Evolutionary conservation across 2,329 filamentous ascomycete species (phyloP).

Genomic region (Aspergillus cejpii): DNA sequence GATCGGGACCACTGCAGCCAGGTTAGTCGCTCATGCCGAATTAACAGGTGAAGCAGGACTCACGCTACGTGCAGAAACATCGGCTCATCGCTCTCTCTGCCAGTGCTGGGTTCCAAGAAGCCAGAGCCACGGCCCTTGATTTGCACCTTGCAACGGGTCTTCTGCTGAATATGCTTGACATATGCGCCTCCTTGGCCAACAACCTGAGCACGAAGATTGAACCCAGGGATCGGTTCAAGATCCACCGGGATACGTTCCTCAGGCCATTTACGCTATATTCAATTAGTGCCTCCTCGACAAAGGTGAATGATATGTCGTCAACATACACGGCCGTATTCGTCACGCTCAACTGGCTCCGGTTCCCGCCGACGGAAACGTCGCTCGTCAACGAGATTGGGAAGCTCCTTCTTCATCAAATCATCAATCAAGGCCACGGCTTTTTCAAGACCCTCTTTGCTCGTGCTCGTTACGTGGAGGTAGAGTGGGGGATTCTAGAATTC

Average conservation of each 20-base stretch:
- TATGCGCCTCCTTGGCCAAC: constrained; percentile 91
- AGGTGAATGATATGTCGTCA: neutral
- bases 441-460: constrained; percentile 83
- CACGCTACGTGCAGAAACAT: constrained; percentile 96
- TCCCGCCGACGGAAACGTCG: constrained; percentile 81
- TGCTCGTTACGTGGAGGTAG: constrained; percentile 93
- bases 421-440: constrained; percentile 81
- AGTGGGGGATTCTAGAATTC: constrained; percentile 71
- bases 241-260: constrained; percentile 90
- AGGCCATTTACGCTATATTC: constrained; percentile 84
- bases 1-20: constrained; percentile 67
- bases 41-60: constrained; percentile 7
- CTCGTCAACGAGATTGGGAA: constrained; percentile 92
- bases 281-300: constrained; percentile 15
- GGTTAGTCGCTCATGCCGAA: constrained; percentile 28
- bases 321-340: constrained; percentile 77
- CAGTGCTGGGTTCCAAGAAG: constrained; percentile 84
- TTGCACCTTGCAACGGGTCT: constrained; percentile 91
- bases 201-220: constrained; percentile 92
- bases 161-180: constrained; percentile 95
- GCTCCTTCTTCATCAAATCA: constrained; percentile 90
- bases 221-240: constrained; percentile 84
- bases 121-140: constrained; percentile 96
- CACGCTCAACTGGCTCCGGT: constrained; percentile 71
- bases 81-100: constrained; percentile 82